Evolutionary conservation across 176 grass and related monocot species (phyloP), one percentile per base, ranked within the genome.

Genomic region (Poa pratensis): DNA sequence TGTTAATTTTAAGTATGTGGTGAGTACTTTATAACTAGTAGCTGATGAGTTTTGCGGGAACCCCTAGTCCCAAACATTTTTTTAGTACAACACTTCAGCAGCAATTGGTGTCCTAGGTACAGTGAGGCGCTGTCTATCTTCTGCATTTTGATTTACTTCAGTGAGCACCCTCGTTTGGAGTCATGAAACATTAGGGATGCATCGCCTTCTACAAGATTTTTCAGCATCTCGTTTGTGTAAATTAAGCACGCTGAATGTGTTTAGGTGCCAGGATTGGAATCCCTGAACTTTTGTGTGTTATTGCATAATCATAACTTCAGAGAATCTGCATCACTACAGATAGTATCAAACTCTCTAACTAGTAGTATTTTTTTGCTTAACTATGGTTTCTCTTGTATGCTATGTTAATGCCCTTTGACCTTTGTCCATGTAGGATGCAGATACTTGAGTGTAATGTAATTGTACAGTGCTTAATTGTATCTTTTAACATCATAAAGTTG

Each of bases 271-370:
- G 15, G 7, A 17, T 50, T 74, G 23, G 43, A 28, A 74, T 50
- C 45, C 45, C 45, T 73, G 71, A 74, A 51, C 71, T 50, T 50
- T 20, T 23, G 23, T 74, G 3, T 74, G 71, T 74, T 74, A 7
- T 50, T 48, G 3, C 23, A 17, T 73, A 48, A 22, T 74, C 71
- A 49, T 5, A 16, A 19, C 42, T 74, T 51, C 43, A 19, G 7
- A 74, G 71, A 51, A 51, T 74, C 22, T 30, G 45, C 24, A 19
- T 74, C 71, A 51, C 24, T 51, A 9, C 15, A 30, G 5, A 72
- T 46, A 24, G n/a, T 46, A 32, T 14, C 6, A 71, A 73, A 50
- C 43, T 73, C 69, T 43, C 23, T 50, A 50, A 73, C 70, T 49
- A 26, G 40, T 71, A 20, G 40, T 71, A 20, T 3, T 39, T 72